These are phyloP conservation scores for Nematodospora anomalae DNA, from an alignment of 1,139 yeast genomes.

Conservation along the genomic window DNA sequence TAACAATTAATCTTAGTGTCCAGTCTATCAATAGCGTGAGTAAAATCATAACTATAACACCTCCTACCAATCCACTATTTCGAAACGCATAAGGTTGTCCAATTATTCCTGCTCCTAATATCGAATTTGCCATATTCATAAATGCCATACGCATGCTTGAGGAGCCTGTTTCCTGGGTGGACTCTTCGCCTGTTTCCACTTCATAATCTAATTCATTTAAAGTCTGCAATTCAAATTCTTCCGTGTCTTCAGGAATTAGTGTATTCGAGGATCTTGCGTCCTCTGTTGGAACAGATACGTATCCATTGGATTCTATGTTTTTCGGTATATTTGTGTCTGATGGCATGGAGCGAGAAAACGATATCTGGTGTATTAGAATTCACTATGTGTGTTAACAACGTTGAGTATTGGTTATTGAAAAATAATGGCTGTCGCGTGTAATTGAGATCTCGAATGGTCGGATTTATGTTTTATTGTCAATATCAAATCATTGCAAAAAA, in stretches of 20 bases:
- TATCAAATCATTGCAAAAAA: too few species aligned
- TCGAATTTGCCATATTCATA: conserved; percentile 95
- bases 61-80: conserved; percentile 78
- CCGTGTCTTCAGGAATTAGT: conserved; percentile 7
- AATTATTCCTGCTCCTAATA: conserved; percentile 91
- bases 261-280: neutral
- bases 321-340: too few species aligned
- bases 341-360: too few species aligned
- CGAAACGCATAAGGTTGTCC: conserved; percentile 90
- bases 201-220: conserved; percentile 25
- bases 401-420: too few species aligned
- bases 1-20: conserved; percentile 78
- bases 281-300: neutral
- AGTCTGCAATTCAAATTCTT: conserved; percentile 29
- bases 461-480: too few species aligned
- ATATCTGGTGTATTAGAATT: too few species aligned
- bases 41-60: conserved; percentile 57
- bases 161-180: conserved; percentile 24
- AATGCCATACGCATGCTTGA: conserved; percentile 82
- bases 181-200: conserved; percentile 14
- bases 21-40: conserved; percentile 80
- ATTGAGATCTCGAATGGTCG: too few species aligned
- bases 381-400: too few species aligned
- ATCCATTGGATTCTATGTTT: neutral
- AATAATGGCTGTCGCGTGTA: too few species aligned